A percentile compares a stretch with the other conserved stretches of the same genome.
phyloP scores from a whole-genome alignment of 2,329 filamentous ascomycete genomes.

The Cytospora paraplurivora region DNA sequence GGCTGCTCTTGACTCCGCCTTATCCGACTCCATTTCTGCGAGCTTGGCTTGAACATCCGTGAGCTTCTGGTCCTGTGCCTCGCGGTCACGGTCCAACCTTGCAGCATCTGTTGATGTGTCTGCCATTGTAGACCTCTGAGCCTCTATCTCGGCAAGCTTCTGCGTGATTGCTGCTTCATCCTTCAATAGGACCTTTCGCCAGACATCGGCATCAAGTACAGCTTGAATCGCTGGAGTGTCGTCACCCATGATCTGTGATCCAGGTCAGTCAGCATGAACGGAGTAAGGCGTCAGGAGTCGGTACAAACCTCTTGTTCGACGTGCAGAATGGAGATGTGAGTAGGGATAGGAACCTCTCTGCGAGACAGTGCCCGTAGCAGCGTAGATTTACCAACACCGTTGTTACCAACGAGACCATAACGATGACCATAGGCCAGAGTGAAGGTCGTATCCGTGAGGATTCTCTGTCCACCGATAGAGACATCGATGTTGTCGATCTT shows the following conservation, averaged over 20 bases:
- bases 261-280: background rate
- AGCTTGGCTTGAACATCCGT: constrained; percentile 91
- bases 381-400: constrained; percentile 99
- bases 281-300: too few relatives aligned
- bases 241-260: constrained; percentile 78
- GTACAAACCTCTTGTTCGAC: constrained; percentile 87
- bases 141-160: constrained; percentile 76
- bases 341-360: constrained; percentile 91
- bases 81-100: constrained; percentile 81
- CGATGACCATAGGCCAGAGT: constrained; percentile 90
- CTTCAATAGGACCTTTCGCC: constrained; percentile 90
- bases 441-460: constrained; percentile 85
- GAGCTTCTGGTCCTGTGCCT: constrained; percentile 86
- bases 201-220: constrained; percentile 95
- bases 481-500: constrained; percentile 97
- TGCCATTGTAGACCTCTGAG: constrained; percentile 75
- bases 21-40: constrained; percentile 98
- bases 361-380: constrained; percentile 86
- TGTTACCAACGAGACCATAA: constrained; percentile 97
- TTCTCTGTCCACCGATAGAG: constrained; percentile 84
- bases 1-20: constrained; percentile 91
- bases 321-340: constrained; percentile 97
- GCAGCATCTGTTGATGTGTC: constrained; percentile 90
- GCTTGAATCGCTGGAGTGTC: constrained; percentile 94
- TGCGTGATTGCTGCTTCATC: constrained; percentile 86